Evolutionary conservation across 2,329 filamentous ascomycete genomes (phyloP).

Genomic region (Colletotrichum simmondsii): DNA sequence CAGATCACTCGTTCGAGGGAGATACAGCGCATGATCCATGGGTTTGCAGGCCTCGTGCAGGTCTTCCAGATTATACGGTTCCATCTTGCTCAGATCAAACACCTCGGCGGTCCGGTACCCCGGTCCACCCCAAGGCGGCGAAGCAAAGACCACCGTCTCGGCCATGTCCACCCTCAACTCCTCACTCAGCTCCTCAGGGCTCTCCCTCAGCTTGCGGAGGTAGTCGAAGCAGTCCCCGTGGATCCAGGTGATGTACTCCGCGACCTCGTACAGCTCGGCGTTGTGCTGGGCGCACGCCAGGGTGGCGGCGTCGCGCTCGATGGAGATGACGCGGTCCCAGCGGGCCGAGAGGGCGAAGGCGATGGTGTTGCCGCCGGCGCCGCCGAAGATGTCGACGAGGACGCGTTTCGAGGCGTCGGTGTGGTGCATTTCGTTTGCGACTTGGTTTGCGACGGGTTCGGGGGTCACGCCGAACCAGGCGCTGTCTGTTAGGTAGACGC

Average conservation of each 20-base stretch:
- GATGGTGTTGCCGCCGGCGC: slow-evolving; percentile 93
- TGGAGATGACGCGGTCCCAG: slow-evolving; percentile 87
- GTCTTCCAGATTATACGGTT: slow-evolving; percentile 79
- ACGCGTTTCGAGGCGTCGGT: slow-evolving; percentile 67
- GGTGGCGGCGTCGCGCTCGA: slow-evolving; percentile 84
- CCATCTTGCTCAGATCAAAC: slow-evolving; percentile 87
- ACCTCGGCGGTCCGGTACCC: slow-evolving; percentile 70
- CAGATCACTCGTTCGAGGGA: slow-evolving; percentile 87
- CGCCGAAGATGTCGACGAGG: slow-evolving; percentile 90
- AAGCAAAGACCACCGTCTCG: slow-evolving; percentile 63
- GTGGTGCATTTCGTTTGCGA: slow-evolving; percentile 76
- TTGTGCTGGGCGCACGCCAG: slow-evolving; percentile 94
- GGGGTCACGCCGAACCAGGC: slow-evolving; percentile 98
- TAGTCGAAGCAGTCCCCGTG: slow-evolving; percentile 87
- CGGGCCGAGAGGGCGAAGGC: slow-evolving; percentile 86
- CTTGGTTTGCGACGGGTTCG: slow-evolving; percentile 87
- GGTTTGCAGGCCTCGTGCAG: slow-evolving; percentile 71
- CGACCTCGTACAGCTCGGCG: slow-evolving; percentile 84
- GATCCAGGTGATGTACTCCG: slow-evolving; percentile 81
- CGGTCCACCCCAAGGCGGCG: slow-evolving; percentile 70
- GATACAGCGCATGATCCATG: slow-evolving; percentile 77
- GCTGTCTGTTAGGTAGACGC: slow-evolving; percentile 90
- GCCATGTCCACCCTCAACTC: slow-evolving; percentile 53
- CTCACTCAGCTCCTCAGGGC: slow-evolving; percentile 48
- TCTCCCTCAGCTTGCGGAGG: slow-evolving; percentile 58